Conservation (phyloP, 169 alveolate species). For the Plasmodium cynomolgi region DNA sequence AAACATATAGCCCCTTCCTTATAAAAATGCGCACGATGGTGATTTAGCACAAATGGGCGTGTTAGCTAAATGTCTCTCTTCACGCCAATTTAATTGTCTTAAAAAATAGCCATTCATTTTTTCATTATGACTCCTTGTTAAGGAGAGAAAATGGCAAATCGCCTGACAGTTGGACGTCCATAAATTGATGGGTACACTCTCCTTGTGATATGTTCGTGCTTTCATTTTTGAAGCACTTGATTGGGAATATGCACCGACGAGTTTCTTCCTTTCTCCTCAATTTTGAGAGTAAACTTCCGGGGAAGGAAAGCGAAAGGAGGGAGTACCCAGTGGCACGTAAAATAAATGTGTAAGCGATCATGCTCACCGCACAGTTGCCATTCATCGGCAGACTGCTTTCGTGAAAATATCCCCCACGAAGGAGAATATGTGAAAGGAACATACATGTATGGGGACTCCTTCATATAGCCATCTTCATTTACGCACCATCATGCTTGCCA, state of each 20-base stretch:
- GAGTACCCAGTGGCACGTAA: neutral
- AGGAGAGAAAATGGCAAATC: neutral
- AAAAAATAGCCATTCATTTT: neutral
- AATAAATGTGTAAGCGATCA: neutral
- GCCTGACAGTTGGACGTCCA: neutral
- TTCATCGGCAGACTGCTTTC: neutral
- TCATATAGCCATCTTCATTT: neutral
- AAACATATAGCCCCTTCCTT: neutral
- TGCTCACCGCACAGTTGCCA: neutral
- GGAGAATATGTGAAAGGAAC: neutral
- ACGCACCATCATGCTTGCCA: neutral
- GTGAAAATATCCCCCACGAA: neutral
- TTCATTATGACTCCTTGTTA: neutral
- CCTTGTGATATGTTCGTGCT: neutral
- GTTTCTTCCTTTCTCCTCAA: neutral
- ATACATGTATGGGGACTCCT: neutral
- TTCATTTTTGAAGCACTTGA: neutral
- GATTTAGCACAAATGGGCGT: neutral
- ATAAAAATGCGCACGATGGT: neutral
- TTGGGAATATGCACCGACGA: neutral
- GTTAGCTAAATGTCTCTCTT: neutral
- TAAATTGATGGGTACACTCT: neutral
- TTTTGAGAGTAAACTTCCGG: neutral
- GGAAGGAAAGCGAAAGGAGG: neutral
- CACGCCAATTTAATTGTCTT: neutral